Percentiles rank a stretch among this genome's conserved stretches.
Evolutionary conservation across 305 asterid genomes (phyloP).

Genomic region (Fraxinus baroniana): DNA sequence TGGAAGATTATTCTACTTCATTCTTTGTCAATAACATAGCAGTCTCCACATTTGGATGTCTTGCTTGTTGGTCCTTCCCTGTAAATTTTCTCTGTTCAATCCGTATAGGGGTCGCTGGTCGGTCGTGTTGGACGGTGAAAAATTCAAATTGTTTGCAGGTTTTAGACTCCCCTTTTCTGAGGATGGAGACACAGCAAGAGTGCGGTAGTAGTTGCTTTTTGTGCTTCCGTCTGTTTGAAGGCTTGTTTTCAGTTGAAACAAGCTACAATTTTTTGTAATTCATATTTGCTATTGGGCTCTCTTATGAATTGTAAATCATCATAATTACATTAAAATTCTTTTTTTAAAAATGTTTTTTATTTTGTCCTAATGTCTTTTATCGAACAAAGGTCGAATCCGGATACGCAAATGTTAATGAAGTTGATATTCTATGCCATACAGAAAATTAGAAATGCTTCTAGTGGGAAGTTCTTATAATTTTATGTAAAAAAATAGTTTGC

Average conservation of each 20-base stretch:
- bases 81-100: constrained; percentile 27
- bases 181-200: constrained; percentile 14
- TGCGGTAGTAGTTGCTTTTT: constrained; percentile 20
- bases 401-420: not conserved
- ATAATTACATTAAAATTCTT: not conserved
- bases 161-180: constrained; percentile 10
- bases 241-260: not conserved
- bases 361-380: not conserved
- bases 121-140: not conserved
- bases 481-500: not conserved
- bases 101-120: not conserved
- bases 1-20: constrained; percentile 24
- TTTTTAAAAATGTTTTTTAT: not conserved
- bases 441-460: not conserved
- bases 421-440: not conserved
- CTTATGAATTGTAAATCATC: constrained; percentile 16
- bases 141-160: constrained; percentile 26
- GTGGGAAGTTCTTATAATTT: not conserved
- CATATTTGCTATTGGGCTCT: constrained; percentile 1
- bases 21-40: constrained; percentile 48
- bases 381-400: not conserved
- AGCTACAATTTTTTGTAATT: constrained; percentile 1
- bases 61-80: constrained; percentile 28
- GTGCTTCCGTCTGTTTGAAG: constrained; percentile 19
- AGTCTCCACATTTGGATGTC: constrained; percentile 22